Percentiles rank a stretch among this genome's conserved stretches.
Conservation (phyloP, 2,329 filamentous ascomycete genomes). For the Plectosphaerella cucumerina region DNA sequence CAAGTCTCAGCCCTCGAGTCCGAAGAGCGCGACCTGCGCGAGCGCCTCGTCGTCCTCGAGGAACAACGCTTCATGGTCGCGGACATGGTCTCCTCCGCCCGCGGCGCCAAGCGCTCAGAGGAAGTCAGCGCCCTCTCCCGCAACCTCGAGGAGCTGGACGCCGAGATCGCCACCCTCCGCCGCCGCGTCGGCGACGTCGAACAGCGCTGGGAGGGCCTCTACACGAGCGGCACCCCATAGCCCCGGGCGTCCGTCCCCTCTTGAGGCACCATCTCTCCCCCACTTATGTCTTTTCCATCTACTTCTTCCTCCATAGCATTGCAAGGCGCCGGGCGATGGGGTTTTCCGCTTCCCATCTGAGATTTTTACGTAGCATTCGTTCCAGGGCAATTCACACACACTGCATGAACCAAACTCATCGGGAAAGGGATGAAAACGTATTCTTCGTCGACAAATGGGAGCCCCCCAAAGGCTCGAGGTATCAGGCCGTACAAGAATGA, state of each 20-base stretch:
- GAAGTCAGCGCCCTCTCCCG: slow-evolving; percentile 75
- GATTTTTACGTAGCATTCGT: no score
- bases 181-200: slow-evolving; percentile 65
- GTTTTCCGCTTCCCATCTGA: background rate
- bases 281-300: no score
- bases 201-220: slow-evolving; percentile 49
- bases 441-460: no score
- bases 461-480: no score
- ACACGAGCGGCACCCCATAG: slow-evolving; percentile 19
- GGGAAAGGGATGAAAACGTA: no score
- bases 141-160: slow-evolving; percentile 78
- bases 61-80: slow-evolving; percentile 88
- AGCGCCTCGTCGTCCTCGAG: slow-evolving; percentile 78
- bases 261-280: no score
- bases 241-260: no score
- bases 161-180: slow-evolving; percentile 67
- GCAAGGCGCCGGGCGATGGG: background rate
- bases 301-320: background rate
- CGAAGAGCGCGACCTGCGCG: slow-evolving; percentile 78
- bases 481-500: no score
- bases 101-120: slow-evolving; percentile 74
- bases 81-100: slow-evolving; percentile 77
- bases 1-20: slow-evolving; percentile 61
- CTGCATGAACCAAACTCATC: no score
- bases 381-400: no score